Percentiles rank a stretch among this genome's conserved stretches.
Conservation (phyloP, 2,329 filamentous ascomycete species). For the Claviceps monticola region DNA sequence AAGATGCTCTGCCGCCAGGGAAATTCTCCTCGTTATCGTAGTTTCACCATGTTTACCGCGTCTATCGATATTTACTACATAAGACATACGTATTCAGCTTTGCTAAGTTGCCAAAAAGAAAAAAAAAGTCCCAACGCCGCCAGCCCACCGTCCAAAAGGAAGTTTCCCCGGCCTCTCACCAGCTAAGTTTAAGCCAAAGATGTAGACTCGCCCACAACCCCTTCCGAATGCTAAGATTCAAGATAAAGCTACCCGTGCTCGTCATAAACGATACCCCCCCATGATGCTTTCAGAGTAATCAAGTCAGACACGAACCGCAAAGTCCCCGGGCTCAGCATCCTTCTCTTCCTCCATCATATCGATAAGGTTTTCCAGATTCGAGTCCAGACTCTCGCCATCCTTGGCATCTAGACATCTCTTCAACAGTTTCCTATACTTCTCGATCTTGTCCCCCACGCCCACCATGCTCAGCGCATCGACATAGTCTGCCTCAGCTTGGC, state of each 20-base stretch:
- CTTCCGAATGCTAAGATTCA: background rate
- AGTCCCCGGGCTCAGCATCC: conserved; percentile 16
- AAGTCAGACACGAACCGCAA: conserved; percentile 16
- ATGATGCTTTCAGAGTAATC: conserved; percentile 12
- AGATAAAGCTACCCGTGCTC: background rate
- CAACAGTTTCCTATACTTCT: conserved; percentile 57
- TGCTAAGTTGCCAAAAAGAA: background rate
- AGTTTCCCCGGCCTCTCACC: background rate
- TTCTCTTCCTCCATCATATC: conserved; percentile 49
- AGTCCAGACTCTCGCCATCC: conserved; percentile 54
- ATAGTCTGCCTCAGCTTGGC: conserved; percentile 50
- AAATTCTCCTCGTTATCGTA: background rate
- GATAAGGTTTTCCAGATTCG: conserved; percentile 45
- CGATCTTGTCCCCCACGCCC: conserved; percentile 59
- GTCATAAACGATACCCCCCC: background rate
- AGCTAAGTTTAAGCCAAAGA: conserved; percentile 1
- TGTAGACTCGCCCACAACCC: background rate
- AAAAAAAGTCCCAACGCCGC: background rate
- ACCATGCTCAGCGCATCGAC: conserved; percentile 54
- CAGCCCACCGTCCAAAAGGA: background rate
- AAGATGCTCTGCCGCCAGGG: too few relatives aligned
- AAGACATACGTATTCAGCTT: background rate
- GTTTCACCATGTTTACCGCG: background rate
- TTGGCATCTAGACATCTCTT: conserved; percentile 53
- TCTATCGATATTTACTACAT: background rate